phyloP scores from a whole-genome alignment of 148 eudicot genomes.

The Rhododendron ovatum region DNA sequence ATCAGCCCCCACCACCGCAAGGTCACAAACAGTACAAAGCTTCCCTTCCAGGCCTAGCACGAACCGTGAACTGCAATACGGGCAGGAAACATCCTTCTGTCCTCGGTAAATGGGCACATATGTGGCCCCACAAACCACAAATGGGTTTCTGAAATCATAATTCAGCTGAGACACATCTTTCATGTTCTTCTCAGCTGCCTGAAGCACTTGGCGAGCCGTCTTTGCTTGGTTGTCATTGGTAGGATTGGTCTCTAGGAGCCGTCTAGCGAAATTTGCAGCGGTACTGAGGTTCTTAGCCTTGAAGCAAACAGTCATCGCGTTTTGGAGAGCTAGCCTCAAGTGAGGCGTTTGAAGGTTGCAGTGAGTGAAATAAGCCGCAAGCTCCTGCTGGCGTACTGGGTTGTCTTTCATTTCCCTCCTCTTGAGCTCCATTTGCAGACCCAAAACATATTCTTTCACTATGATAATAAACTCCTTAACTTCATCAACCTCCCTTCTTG shows the following conservation, averaged over 20 bases:
- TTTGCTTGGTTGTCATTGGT: conserved; percentile 64
- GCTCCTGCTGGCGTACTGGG: conserved; percentile 84
- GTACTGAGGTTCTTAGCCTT: conserved; percentile 66
- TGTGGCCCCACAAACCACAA: conserved; percentile 89
- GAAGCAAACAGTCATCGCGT: conserved; percentile 75
- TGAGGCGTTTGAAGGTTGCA: conserved; percentile 86
- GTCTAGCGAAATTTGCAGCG: conserved; percentile 81
- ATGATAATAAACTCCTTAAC: conserved; percentile 79
- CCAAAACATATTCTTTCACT: conserved; percentile 80
- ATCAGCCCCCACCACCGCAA: conserved; percentile 75
- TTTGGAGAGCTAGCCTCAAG: conserved; percentile 68
- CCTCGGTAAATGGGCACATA: conserved; percentile 87
- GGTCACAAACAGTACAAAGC: conserved; percentile 77
- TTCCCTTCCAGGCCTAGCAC: conserved; percentile 76
- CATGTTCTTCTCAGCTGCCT: conserved; percentile 89
- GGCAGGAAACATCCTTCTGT: conserved; percentile 73
- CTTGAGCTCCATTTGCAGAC: conserved; percentile 77
- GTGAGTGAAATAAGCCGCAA: conserved; percentile 95
- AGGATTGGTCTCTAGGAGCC: conserved; percentile 79
- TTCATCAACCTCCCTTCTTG: conserved; percentile 90
- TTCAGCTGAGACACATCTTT: conserved; percentile 64
- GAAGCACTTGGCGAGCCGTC: conserved; percentile 67
- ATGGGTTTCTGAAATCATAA: conserved; percentile 93
- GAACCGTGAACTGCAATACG: conserved; percentile 73
- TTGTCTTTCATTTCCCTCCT: conserved; percentile 76